Base-by-base conservation (phyloP, 129 eudicot genomes). In the Flaveria robusta region DNA sequence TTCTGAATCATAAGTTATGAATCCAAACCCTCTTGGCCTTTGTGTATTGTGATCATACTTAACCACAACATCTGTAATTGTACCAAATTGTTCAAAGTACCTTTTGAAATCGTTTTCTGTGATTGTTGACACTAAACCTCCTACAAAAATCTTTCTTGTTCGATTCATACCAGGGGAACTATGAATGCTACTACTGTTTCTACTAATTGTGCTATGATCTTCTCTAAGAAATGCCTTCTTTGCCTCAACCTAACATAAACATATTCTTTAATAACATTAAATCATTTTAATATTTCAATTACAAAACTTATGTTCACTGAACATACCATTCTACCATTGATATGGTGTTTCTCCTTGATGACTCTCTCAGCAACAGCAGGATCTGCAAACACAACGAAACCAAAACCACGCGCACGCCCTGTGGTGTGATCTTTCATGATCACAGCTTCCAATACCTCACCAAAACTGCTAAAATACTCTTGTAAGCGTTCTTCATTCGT, bases 41-140 rank as follows among this genome's bases (percentile, higher is more conserved):
- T 85, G 89, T 34, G 95, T 89, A 42, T 89, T 84, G 76, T 86
- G 95, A 83, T 89, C 95, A 62, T 89, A 89, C 95, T 86, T 89
- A 77, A 89, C 95, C 27, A 89, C 95, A 15, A 81, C 95, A 75
- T 89, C 95, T 18, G 95, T 89, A 51, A 88, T 79, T 3, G 85
- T 72, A 70, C 94, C 94, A 47, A 89, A 89, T 59, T 89, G 91
- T 81, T 89, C 91, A 71, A 89, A 89, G 63, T 89, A 89, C 71
- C 27, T 64, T 60, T 81, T 89, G 62, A 89, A 89, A 52, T 89
- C 95, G 11, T 46, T 75, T 67, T 89, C 95, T 0, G 95, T 86
- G 15, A 89, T 89, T 12, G 86, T 85, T 58, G 95, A 89, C 37
- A 89, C 91, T 75, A 89, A 85, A 69, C 95, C 95, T 68, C 95